Base-by-base conservation (phyloP, 1,284 basidiomycete species). In the Apiotrichum gamsii region DNA sequence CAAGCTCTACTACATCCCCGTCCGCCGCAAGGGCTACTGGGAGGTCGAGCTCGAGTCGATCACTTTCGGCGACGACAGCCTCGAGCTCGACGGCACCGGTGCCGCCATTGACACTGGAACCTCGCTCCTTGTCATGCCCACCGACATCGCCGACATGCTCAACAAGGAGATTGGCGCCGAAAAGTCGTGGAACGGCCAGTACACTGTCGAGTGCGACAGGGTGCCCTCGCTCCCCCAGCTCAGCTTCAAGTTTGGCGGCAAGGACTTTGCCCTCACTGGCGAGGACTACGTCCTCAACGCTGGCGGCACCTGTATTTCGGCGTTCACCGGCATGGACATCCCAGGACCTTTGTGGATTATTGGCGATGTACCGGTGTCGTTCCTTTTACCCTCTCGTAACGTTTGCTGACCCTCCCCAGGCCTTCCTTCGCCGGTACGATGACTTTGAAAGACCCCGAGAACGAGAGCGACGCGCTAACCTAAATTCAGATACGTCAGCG, bases 1-100 rank as follows among this genome's bases (percentile, higher is more conserved):
- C 72, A 78, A 85, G 69, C 80, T 98, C 54, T 69, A 74, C 35
- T 98, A 97, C 65, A 89, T 87, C 23, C 94, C 95, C 47, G 79
- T 99, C 49, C 86, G 93, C 64, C 83, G 91, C 65, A 91, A 89
- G 78, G 95, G 91, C 8, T 98, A 98, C 77, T 99, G 95, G 95
- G 90, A 96, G 72, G 90, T 97, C 48, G 90, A 93, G 72, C 82
- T 98, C 21, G 79, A 89, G 74, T 84, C 84, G 69, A 80, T 96
- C 49, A 67, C 75, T 6, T 91, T 96, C 52, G 93, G 90, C 47
- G 79, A 84, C 42, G 93, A 94, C 43, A 79, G 77, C 39, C 79
- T 94, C 34, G 86, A 91, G 60, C 79, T 94, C 15, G 87, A 91
- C 60, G 84, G 82, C 74, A 90, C 90, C 45, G 90, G 93, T 43